Evolutionary conservation across 2,329 filamentous ascomycete genomes (phyloP).

Genomic region (Ambrosiella xylebori): DNA sequence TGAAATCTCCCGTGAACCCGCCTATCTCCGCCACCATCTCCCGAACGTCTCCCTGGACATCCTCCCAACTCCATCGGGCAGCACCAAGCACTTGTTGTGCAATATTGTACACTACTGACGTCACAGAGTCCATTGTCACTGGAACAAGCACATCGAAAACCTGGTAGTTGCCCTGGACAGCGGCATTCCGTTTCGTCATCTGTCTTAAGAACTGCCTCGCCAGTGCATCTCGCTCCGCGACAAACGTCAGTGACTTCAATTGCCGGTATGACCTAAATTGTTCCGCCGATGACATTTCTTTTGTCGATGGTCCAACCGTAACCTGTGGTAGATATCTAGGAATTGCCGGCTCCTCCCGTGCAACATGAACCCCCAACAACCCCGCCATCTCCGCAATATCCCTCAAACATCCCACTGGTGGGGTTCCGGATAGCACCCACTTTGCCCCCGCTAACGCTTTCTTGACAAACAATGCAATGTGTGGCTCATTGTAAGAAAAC

Average conservation of each 20-base stretch:
- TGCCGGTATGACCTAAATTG: conserved; percentile 19
- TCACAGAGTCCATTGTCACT: conserved; percentile 17
- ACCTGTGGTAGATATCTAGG: conserved; percentile 22
- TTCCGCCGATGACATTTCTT: conserved; percentile 20
- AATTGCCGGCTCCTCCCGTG: conserved; percentile 20
- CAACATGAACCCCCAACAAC: conserved; percentile 24
- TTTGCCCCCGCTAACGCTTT: conserved; percentile 20
- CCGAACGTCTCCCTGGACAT: conserved; percentile 10
- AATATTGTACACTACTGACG: conserved; percentile 17
- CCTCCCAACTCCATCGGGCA: conserved; percentile 18
- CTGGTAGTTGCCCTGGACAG: conserved; percentile 16
- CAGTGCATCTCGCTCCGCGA: conserved; percentile 21
- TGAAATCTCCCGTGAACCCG: not conserved
- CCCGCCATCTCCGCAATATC: conserved; percentile 22
- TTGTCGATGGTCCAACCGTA: conserved; percentile 19
- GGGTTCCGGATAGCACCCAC: conserved; percentile 29
- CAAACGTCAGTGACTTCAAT: conserved; percentile 20
- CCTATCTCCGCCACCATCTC: conserved; percentile 8
- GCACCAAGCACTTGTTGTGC: conserved; percentile 19
- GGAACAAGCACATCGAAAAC: conserved; percentile 15
- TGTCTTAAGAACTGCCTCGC: conserved; percentile 18
- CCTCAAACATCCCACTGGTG: conserved; percentile 21
- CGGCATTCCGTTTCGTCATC: conserved; percentile 20
- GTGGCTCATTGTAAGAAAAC: conserved; percentile 24
- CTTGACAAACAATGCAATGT: conserved; percentile 20